Base-by-base conservation (phyloP, 2,329 filamentous ascomycete genomes). In the Trichoderma sp. region DNA sequence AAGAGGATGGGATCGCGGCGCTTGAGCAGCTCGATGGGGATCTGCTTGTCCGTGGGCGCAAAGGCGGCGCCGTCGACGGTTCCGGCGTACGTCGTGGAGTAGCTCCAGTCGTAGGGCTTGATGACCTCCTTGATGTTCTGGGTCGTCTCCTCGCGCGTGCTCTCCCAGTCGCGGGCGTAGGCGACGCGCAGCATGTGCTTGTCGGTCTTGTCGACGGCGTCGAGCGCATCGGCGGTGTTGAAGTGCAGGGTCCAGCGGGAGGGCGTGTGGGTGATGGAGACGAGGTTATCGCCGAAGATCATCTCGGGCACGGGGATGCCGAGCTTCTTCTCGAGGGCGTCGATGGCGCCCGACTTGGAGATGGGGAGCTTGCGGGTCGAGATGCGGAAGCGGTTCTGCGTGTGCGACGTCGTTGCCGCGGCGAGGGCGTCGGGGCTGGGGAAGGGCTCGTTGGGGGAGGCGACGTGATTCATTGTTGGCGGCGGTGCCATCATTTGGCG, bases 21-120 rank as follows among this genome's bases (percentile, higher is more conserved):
- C 77, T 91, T 93, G 60, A 99, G 86, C 50, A 98, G 86, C 73
- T 94, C 92, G 67, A 97, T 85, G 5, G 95, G 94, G 70, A 99
- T 95, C 66, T 84, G 74, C 64, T 78, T 77, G 5, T 75, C 72
- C 6, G 79, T 77, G 5, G 77, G 75, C 13, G 63, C 42, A 35
- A 79, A 74, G 17, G 37, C 27, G n/a, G 42, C 13, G 2, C 56
- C 61, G 12, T 35, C 42, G 1, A 90, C 80, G 4, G 90, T 92
- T 60, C 95, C 95, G 67, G 85, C 86, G 80, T 97, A 99, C 72
- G 90, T 86, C 39, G 94, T 97, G 72, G 89, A 95, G 81, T 98
- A 99, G 70, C 93, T 97, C 95, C 95, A 99, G 81, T 99, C 95
- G 78, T 96, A 99, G 3, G 94, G 94, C 81, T 94, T 94, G 65